phyloP scores from a whole-genome alignment of 2,329 filamentous ascomycete species.

The Triangularia verruculosa region DNA sequence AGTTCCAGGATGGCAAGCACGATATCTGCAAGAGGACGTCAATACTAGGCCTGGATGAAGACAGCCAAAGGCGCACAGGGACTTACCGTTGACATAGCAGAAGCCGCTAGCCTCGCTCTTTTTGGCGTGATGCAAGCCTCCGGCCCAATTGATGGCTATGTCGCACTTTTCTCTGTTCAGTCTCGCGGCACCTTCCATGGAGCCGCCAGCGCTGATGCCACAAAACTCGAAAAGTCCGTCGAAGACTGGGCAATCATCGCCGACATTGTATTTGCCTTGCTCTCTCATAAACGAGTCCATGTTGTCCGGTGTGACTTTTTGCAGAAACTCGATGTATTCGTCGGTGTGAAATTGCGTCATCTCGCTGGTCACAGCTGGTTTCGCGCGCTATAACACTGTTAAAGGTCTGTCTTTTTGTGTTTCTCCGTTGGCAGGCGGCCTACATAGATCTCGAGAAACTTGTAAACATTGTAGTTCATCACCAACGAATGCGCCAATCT shows the following conservation, averaged over 20 bases:
- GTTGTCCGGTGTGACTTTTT: slow-evolving; percentile 95
- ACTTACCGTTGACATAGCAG: slow-evolving; percentile 92
- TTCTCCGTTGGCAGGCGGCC: slow-evolving; percentile 38
- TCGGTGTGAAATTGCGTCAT: slow-evolving; percentile 92
- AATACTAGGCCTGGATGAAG: neutral
- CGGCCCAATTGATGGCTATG: slow-evolving; percentile 98
- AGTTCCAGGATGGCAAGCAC: slow-evolving; percentile 93
- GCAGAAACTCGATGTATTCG: slow-evolving; percentile 93
- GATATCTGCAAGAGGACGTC: slow-evolving; percentile 63
- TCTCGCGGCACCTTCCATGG: slow-evolving; percentile 87
- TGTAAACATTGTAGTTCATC: slow-evolving; percentile 92
- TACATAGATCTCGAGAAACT: slow-evolving; percentile 94
- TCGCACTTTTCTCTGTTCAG: slow-evolving; percentile 89
- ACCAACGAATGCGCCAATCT: slow-evolving; percentile 93
- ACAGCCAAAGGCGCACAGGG: neutral
- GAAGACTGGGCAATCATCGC: slow-evolving; percentile 96
- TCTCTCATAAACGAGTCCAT: slow-evolving; percentile 93
- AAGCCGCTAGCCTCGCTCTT: slow-evolving; percentile 96
- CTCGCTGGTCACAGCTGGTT: slow-evolving; percentile 83
- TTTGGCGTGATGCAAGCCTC: slow-evolving; percentile 94
- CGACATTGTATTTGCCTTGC: slow-evolving; percentile 90
- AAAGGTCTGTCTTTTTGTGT: neutral
- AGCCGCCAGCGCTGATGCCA: slow-evolving; percentile 88
- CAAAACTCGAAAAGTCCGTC: slow-evolving; percentile 98
- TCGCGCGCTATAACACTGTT: slow-evolving; percentile 60